Base-by-base conservation (phyloP, 441 rosid genomes). In the Gossypium gossypioides region DNA sequence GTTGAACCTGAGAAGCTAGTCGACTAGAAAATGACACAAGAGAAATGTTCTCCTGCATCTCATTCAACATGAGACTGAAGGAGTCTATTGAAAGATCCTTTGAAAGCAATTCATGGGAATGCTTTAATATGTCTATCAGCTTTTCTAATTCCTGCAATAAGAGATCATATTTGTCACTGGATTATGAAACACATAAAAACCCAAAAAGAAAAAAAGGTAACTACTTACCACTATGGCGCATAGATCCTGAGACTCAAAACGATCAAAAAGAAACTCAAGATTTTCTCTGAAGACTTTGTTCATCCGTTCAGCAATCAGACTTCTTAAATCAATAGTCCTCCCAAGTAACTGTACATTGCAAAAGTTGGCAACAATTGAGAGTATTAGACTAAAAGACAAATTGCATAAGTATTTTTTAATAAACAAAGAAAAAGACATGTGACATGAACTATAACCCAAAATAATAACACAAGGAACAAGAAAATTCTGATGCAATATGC, bases 1-100 rank as follows among this genome's bases (percentile, higher is more conserved):
- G 40, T 67, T 78, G 75, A 79, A 96, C 99, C 97, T 96, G 99
- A 83, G 98, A 88, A 75, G 97, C 98, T 76, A 96, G 96, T 74
- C 97, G 88, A 80, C 98, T 91, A 24, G 99, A 93, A 82, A 88
- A 96, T 72, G 99, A 96, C 77, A 96, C 96, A 7, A 91, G 97
- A 51, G 99, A 93, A 24, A 88, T 77, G 81, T 93, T 96, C 82
- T 96, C 99, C 84, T 89, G 97, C 96, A 93, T 93, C 87, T 96
- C 98, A 77, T 87, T 92, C 83, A 93, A 76, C 88, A 96, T 91
- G 79, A 93, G 85, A 82, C 80, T 84, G 75, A 93, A 93, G 56
- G 97, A 84, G 72, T 96, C 98, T 76, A 96, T 77, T 40, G 91
- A 77, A 79, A 96, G 83, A 87, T 93, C 91, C 81, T 88, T 81